Conservation (phyloP, 345 rosid species). For the Arabidopsis thaliana region TAIR10.1 NC_003070.9:22787501-22788000, state of each 20-base stretch:
- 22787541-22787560: not conserved
- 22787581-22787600: not conserved
- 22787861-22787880: not conserved
- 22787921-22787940: conserved; percentile 86
- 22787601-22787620: not conserved
- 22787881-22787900: conserved; percentile 47
- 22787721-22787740: not conserved
- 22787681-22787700: no score
- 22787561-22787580: not conserved
- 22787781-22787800: no score
- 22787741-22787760: no score
- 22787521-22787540: not conserved
- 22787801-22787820: not conserved
- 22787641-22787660: not conserved
- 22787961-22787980: conserved; percentile 96
- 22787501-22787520: not conserved
- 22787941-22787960: conserved; percentile 97
- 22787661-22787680: not conserved
- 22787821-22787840: not conserved
- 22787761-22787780: no score
- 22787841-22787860: not conserved
- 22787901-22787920: conserved; percentile 89
- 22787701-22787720: no score
- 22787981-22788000: conserved; percentile 86
- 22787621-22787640: not conserved